These are phyloP conservation scores for Hypoxylon sp. DNA, from an alignment of 2,329 filamentous ascomycete species.

Conservation along the genomic window DNA sequence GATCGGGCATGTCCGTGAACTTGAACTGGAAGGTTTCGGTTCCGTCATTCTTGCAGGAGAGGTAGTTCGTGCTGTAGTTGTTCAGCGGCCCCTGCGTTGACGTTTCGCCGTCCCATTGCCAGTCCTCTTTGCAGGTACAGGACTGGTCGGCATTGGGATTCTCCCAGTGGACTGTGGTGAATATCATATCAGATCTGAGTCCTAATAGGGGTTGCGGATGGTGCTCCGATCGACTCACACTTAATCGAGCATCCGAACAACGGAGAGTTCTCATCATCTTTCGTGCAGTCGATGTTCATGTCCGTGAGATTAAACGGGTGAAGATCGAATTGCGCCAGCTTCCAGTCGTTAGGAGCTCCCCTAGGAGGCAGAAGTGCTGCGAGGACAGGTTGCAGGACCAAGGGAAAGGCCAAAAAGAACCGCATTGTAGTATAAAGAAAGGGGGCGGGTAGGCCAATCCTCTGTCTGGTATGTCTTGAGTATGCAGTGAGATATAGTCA, in stretches of 20 bases:
- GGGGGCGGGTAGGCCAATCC: not conserved
- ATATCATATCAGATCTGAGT: not conserved
- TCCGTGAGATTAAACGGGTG: constrained; percentile 26
- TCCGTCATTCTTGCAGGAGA: constrained; percentile 12
- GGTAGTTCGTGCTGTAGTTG: constrained; percentile 26
- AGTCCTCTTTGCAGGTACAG: constrained; percentile 19
- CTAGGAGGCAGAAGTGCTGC: not conserved
- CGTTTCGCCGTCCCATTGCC: constrained; percentile 28
- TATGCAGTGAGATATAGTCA: not conserved
- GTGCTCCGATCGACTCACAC: constrained; percentile 19
- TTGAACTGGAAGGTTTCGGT: constrained; percentile 34
- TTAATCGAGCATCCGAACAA: constrained; percentile 30
- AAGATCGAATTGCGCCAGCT: constrained; percentile 33
- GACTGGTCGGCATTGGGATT: constrained; percentile 27
- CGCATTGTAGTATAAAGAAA: constrained; percentile 6
- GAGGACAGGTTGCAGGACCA: not conserved
- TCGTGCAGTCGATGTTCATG: constrained; percentile 29
- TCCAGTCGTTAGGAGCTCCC: not conserved
- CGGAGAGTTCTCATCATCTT: not conserved
- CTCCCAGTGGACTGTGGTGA: constrained; percentile 25
- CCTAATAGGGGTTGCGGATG: not conserved
- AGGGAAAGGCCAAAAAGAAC: not conserved
- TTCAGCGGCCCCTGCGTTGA: constrained; percentile 1
- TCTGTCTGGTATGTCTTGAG: too few relatives aligned
- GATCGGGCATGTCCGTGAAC: constrained; percentile 23